Evolutionary conservation across 257 asterid genomes (phyloP).

Genomic region (Ophiorrhiza pumila): DNA sequence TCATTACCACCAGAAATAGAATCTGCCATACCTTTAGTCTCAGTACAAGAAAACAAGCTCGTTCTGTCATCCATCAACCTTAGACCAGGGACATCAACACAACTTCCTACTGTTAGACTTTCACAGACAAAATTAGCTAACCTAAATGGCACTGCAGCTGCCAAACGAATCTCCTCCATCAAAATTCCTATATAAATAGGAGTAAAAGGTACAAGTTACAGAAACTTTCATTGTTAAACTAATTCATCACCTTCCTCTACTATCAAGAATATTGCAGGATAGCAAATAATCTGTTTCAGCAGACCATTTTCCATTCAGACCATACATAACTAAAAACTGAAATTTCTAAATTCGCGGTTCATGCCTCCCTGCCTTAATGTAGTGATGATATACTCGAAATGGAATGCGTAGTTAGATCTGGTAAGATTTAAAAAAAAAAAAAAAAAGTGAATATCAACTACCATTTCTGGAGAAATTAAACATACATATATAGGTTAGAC

Average conservation of each 20-base stretch:
- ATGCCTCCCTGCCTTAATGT: constrained; percentile 19
- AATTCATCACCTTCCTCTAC: constrained; percentile 35
- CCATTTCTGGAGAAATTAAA: constrained; percentile 33
- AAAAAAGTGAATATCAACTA: constrained; percentile 38
- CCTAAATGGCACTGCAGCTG: constrained; percentile 53
- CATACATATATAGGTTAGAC: constrained; percentile 29
- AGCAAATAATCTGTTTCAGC: constrained; percentile 19
- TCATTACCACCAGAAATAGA: constrained; percentile 27
- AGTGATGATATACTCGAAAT: constrained; percentile 20
- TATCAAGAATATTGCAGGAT: constrained; percentile 25
- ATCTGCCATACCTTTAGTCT: constrained; percentile 30
- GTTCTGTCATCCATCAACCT: constrained; percentile 39
- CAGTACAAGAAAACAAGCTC: constrained; percentile 32
- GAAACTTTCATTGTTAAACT: constrained; percentile 56
- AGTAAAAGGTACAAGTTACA: constrained; percentile 35
- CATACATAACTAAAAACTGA: constrained; percentile 16
- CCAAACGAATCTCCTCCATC: constrained; percentile 53
- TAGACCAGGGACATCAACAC: constrained; percentile 43
- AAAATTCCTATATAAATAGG: constrained; percentile 36
- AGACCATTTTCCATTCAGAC: constrained; percentile 38
- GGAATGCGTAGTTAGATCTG: constrained; percentile 46
- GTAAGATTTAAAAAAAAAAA: too few relatives aligned
- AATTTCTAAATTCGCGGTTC: constrained; percentile 23
- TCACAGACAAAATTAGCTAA: constrained; percentile 46
- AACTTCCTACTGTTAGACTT: constrained; percentile 27